Conservation (phyloP, 768 basidiomycete genomes). For the Peribolospora baueri region DNA sequence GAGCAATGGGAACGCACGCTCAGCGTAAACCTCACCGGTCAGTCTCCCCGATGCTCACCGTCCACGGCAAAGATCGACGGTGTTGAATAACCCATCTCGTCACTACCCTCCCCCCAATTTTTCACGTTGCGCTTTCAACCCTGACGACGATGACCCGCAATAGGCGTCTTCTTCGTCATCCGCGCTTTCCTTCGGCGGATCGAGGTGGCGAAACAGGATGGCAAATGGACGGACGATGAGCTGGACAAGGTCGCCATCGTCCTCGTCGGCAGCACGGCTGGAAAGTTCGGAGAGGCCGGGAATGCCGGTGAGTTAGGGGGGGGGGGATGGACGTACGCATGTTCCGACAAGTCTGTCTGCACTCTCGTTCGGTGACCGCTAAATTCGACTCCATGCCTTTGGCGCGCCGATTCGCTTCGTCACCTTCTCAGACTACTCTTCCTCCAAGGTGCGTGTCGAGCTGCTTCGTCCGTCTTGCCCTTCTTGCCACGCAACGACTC, state of each 20-base stretch:
- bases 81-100: too few relatives aligned
- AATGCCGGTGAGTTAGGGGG: conserved; percentile 17
- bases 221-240: conserved; percentile 16
- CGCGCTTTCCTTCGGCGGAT: conserved; percentile 35
- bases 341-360: not conserved
- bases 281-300: conserved; percentile 45
- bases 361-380: not conserved
- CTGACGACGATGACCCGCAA: not conserved
- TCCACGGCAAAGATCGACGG: too few relatives aligned
- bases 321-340: not conserved
- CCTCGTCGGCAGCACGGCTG: conserved; percentile 44
- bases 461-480: conserved; percentile 23
- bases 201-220: conserved; percentile 19
- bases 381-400: not conserved
- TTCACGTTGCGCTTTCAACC: not conserved
- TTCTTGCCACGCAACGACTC: conserved; percentile 23
- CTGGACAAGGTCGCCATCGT: conserved; percentile 35
- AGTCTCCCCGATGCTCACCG: not conserved
- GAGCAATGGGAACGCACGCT: conserved; percentile 40
- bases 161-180: conserved; percentile 35
- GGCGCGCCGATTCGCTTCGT: not conserved
- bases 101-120: not conserved
- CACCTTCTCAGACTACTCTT: conserved; percentile 11
- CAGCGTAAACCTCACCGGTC: conserved; percentile 34
- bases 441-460: conserved; percentile 8